A percentile compares a stretch with the other conserved stretches of the same genome.
Evolutionary conservation across 306 rosid genomes (phyloP).

Genomic region (Trifolium repens): DNA sequence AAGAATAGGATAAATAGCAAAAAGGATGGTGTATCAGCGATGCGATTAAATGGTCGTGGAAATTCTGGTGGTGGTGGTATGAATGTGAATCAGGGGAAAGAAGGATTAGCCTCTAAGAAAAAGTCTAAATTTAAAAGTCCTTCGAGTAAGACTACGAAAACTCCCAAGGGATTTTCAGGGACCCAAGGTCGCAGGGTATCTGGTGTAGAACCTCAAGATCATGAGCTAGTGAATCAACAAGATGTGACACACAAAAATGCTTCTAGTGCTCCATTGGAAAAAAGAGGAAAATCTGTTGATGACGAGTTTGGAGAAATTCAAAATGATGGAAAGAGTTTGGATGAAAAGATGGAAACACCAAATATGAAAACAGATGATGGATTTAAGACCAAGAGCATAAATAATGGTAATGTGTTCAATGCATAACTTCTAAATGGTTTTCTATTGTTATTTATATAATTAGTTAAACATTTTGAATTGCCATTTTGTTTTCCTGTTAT

Average conservation of each 20-base stretch:
- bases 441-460: constrained; percentile 27
- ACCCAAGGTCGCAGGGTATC: constrained; percentile 37
- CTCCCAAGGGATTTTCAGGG: constrained; percentile 72
- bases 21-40: constrained; percentile 45
- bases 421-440: constrained; percentile 22
- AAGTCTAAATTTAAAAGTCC: constrained; percentile 59
- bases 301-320: constrained; percentile 18
- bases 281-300: constrained; percentile 17
- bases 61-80: constrained; percentile 41
- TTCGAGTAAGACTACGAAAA: constrained; percentile 44
- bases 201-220: constrained; percentile 26
- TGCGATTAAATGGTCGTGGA: constrained; percentile 36
- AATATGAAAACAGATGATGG: constrained; percentile 36
- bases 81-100: constrained; percentile 48
- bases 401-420: constrained; percentile 60
- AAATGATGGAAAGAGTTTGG: constrained; percentile 42
- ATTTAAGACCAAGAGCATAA: constrained; percentile 23
- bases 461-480: constrained; percentile 11
- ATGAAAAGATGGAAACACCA: constrained; percentile 32
- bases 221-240: constrained; percentile 36
- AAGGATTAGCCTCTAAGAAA: constrained; percentile 54
- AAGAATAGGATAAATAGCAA: constrained; percentile 52
- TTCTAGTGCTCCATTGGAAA: constrained; percentile 38
- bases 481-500: not conserved
- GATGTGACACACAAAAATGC: constrained; percentile 30